These are phyloP conservation scores for Haplosporangium sp. DNA, from an alignment of 371 early-diverging fungal species.

Conservation along the genomic window DNA sequence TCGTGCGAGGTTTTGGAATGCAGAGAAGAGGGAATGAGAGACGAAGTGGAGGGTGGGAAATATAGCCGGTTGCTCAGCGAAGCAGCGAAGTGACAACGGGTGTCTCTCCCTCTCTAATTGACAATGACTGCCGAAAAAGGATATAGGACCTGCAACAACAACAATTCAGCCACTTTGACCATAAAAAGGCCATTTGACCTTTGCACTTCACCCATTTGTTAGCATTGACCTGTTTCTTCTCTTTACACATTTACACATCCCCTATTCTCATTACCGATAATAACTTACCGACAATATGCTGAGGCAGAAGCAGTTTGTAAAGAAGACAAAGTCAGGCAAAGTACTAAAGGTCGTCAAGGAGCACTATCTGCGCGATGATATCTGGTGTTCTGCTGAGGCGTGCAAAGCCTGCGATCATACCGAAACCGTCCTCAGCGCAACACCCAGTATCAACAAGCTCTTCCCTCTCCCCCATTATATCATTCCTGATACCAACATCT, in stretches of 20 bases:
- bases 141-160: neutral
- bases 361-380: constrained; percentile 96
- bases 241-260: neutral
- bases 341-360: constrained; percentile 95
- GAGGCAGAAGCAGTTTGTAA: constrained; percentile 49
- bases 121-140: neutral
- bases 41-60: neutral
- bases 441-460: constrained; percentile 42
- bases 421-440: constrained; percentile 52
- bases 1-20: constrained; percentile 1
- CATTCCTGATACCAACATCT: constrained; percentile 96
- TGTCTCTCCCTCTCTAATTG: constrained; percentile 4
- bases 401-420: constrained; percentile 70
- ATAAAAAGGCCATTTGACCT: too few relatives aligned
- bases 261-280: neutral
- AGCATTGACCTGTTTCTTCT: neutral
- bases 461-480: constrained; percentile 76
- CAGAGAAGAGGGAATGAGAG: neutral
- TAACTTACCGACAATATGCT: constrained; percentile 23
- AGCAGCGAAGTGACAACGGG: neutral
- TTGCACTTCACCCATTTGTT: too few relatives aligned
- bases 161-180: neutral
- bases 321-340: constrained; percentile 70
- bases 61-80: neutral
- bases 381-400: constrained; percentile 78